Conservation (phyloP, 495 filamentous ascomycete genomes). For the Penicillium bialowiezense region DNA sequence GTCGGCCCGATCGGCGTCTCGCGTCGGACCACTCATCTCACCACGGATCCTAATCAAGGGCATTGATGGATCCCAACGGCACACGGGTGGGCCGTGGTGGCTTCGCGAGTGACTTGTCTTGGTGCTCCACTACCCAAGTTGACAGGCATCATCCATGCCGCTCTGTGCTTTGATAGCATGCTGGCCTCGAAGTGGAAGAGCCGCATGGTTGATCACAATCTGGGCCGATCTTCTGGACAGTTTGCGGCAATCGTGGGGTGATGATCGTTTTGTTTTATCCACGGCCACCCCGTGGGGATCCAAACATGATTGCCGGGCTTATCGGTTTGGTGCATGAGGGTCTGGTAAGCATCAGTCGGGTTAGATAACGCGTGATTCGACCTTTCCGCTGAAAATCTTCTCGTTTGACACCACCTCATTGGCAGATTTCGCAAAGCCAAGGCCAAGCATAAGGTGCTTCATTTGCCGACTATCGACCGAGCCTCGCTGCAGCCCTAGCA, state of each 20-base stretch:
- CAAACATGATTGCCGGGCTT: conserved; percentile 8
- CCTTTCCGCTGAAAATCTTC: background rate
- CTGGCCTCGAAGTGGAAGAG: background rate
- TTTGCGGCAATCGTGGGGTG: background rate
- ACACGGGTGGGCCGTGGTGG: background rate
- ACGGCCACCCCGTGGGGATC: background rate
- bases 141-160: background rate
- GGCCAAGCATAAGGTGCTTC: conserved; percentile 1
- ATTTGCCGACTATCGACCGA: conserved; percentile 2
- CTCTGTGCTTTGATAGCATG: background rate
- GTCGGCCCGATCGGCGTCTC: conserved; percentile 13
- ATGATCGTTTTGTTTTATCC: background rate
- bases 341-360: conserved; percentile 3
- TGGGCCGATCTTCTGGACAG: background rate
- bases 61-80: background rate
- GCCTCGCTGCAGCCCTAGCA: conserved; percentile 1
- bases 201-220: background rate
- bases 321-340: conserved; percentile 4
- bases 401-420: background rate
- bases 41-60: background rate
- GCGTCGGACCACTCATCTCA: background rate
- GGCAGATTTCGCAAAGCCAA: background rate
- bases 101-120: background rate
- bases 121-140: background rate
- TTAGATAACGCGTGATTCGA: conserved; percentile 3